Evolutionary conservation across 2,329 filamentous ascomycete genomes (phyloP), one percentile per base, ranked within the genome.

Genomic region (Sordariomycetes sp.): DNA sequence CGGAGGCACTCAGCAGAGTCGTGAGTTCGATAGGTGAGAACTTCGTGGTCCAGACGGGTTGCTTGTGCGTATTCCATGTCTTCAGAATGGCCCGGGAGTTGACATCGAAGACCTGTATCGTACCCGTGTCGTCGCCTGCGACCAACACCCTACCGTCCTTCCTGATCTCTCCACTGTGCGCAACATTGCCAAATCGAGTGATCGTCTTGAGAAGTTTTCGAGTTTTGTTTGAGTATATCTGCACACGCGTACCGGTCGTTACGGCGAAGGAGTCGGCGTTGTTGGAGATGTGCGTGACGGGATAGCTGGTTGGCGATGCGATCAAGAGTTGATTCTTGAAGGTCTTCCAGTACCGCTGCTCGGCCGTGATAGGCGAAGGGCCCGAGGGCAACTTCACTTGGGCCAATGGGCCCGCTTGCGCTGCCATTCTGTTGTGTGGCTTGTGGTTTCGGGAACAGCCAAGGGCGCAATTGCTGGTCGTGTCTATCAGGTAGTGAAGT

Each of bases 311-410:
- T 43, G 88, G 87, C 42, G 90, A 94, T 30, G 92, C 85, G 41
- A 96, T 79, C 41, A 90, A 79, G 38, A 94, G 77, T 45, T 88
- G 85, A 46, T 88, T 92, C 63, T 86, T 87, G 68, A 98, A 98
- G 10, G 83, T 82, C 54, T 82, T 83, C 93, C 93, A 98, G 70
- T 96, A 96, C 45, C 81, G 75, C 63, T 96, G 88, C 65, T 98
- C 92, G 21, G 88, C 81, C 6, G 90, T 94, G 31, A 90, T 64
- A 35, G 86, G 82, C 26, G 82, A 80, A 37, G 87, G 87, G 33
- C 86, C 85, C 42, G 83, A 74, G 37, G 90, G 79, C 53, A 93
- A 74, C 70, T 86, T 93, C 53, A 93, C 66, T 57, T 81, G 81
- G 57, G 79, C 79, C 45, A 94, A 66, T 40, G 84, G 82, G 58